Percentiles rank a stretch among this genome's conserved stretches.
phyloP scores from a whole-genome alignment of 192 early-diverging fungal species.

The Entrophospora sp. region DNA sequence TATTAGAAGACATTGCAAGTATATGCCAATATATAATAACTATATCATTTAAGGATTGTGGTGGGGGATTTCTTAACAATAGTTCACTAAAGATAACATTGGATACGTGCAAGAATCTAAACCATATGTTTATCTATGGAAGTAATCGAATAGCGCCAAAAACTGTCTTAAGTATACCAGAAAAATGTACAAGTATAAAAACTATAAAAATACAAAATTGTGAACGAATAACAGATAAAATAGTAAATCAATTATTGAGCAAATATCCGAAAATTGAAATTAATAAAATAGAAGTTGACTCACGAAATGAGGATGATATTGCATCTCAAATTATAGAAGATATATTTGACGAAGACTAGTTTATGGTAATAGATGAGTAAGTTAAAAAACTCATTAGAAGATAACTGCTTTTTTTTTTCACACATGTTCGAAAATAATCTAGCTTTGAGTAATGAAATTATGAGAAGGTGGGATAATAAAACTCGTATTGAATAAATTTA shows the following conservation, averaged over 20 bases:
- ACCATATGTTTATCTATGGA: neutral
- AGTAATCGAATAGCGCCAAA: neutral
- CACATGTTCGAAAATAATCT: conserved; percentile 9
- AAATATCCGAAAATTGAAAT: conserved; percentile 10
- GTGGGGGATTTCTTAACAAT: neutral
- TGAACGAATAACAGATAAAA: neutral
- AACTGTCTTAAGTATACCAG: neutral
- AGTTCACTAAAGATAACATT: neutral
- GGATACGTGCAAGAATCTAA: neutral
- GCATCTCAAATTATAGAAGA: neutral
- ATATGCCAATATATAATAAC: neutral
- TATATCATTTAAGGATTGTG: neutral
- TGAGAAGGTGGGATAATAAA: neutral
- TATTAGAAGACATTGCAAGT: neutral
- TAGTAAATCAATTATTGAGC: conserved; percentile 2
- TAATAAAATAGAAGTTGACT: neutral
- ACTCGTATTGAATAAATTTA: neutral
- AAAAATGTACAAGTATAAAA: neutral
- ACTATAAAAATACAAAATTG: neutral
- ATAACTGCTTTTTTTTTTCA: conserved; percentile 3
- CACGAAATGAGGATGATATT: too few relatives aligned
- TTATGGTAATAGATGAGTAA: conserved; percentile 4
- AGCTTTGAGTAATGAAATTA: conserved; percentile 10
- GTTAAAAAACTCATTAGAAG: conserved; percentile 5
- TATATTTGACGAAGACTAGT: conserved; percentile 1